These are phyloP conservation scores for Cyclostephanos invisitatus DNA, from an alignment of 108 stramenopile genomes.

Conservation along the genomic window DNA sequence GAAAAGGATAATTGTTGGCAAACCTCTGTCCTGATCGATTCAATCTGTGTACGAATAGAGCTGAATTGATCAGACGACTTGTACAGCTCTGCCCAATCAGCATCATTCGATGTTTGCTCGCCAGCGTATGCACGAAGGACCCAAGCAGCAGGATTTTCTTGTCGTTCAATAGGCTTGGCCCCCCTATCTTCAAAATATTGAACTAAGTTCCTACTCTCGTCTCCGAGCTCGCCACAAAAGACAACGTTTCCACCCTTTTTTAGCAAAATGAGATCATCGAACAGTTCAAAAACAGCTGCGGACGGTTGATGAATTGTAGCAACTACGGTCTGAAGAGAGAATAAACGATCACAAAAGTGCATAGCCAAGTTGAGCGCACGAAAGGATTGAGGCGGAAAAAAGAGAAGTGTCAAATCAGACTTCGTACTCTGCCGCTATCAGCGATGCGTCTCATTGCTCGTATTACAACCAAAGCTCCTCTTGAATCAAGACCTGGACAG, in stretches of 20 bases:
- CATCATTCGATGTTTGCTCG: slow-evolving; percentile 27
- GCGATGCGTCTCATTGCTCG: slow-evolving; percentile 62
- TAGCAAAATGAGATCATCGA: slow-evolving; percentile 56
- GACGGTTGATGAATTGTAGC: slow-evolving; percentile 77
- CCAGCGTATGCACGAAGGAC: slow-evolving; percentile 54
- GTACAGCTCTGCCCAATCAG: slow-evolving; percentile 56
- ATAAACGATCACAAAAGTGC: background rate
- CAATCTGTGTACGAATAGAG: slow-evolving; percentile 20
- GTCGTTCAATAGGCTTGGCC: slow-evolving; percentile 56
- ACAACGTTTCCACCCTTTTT: slow-evolving; percentile 63
- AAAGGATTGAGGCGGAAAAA: background rate
- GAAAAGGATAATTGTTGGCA: slow-evolving; percentile 48
- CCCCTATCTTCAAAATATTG: slow-evolving; percentile 67
- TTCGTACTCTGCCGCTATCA: slow-evolving; percentile 47
- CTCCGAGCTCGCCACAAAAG: slow-evolving; percentile 69
- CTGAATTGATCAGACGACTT: slow-evolving; percentile 31
- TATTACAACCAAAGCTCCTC: slow-evolving; percentile 64
- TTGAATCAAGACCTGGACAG: slow-evolving; percentile 59
- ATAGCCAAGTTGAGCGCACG: background rate
- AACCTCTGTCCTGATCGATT: slow-evolving; percentile 17
- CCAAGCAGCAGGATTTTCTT: slow-evolving; percentile 82
- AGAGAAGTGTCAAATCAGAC: background rate
- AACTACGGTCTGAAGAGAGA: slow-evolving; percentile 24
- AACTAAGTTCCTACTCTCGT: slow-evolving; percentile 49
- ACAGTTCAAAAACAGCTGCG: slow-evolving; percentile 73